A percentile compares a stretch with the other conserved stretches of the same genome.
Conservation (phyloP, 106 monocot genomes). For the Vanilla planifolia region DNA sequence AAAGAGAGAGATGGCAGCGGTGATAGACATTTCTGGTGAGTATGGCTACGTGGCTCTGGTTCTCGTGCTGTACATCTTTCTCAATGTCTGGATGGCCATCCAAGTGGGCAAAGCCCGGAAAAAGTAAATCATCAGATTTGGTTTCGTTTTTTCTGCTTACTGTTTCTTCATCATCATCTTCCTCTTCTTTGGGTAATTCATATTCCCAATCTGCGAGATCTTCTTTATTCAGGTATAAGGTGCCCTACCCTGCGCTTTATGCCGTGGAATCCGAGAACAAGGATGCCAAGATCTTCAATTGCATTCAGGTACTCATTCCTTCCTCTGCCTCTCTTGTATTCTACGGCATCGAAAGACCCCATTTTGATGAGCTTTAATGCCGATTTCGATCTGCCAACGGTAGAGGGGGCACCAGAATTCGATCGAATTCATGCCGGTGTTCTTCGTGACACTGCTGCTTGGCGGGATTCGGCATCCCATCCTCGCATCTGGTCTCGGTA, state of each 20-base stretch:
- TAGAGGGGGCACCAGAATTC: conserved; percentile 97
- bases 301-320: conserved; percentile 57
- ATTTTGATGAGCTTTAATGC: neutral
- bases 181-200: too few species aligned
- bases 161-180: neutral
- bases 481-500: conserved; percentile 44
- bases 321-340: neutral
- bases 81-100: conserved; percentile 83
- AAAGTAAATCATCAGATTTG: conserved; percentile 27
- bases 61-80: conserved; percentile 57
- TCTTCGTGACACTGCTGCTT: conserved; percentile 52
- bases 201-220: too few species aligned
- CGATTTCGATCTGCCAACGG: too few species aligned
- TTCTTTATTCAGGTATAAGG: conserved; percentile 63
- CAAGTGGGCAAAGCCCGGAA: conserved; percentile 82
- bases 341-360: too few species aligned
- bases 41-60: conserved; percentile 81
- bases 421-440: conserved; percentile 69
- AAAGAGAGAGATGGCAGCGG: conserved; percentile 28
- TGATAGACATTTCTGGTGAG: conserved; percentile 50
- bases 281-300: conserved; percentile 86
- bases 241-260: conserved; percentile 70
- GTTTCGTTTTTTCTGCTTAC: neutral
- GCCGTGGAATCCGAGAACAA: conserved; percentile 77
- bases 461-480: conserved; percentile 65